These are phyloP conservation scores for Penicillium sp. DNA, from an alignment of 2,329 filamentous ascomycete genomes.

Conservation along the genomic window DNA sequence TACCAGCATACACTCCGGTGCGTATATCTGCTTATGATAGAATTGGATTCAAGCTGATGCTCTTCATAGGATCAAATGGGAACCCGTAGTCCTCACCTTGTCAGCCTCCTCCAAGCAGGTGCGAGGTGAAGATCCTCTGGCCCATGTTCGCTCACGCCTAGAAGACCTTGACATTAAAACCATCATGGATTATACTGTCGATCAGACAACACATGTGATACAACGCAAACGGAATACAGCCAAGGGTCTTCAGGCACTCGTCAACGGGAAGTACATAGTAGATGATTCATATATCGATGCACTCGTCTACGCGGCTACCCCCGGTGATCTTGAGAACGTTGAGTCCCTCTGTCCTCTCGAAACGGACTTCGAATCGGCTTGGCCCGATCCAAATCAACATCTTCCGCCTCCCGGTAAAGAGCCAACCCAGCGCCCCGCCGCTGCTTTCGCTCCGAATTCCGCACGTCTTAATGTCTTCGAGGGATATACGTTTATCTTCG, in stretches of 20 bases:
- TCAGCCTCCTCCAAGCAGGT: constrained; percentile 70
- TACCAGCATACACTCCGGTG: constrained; percentile 57
- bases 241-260: constrained; percentile 79
- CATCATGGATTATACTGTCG: constrained; percentile 66
- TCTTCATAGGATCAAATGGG: constrained; percentile 67
- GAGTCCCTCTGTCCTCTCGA: constrained; percentile 63
- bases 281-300: constrained; percentile 70
- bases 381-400: constrained; percentile 71
- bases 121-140: constrained; percentile 62
- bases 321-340: constrained; percentile 50
- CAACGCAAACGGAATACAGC: constrained; percentile 86
- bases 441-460: constrained; percentile 69
- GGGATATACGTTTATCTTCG: constrained; percentile 86
- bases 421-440: constrained; percentile 63
- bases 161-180: constrained; percentile 90
- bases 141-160: constrained; percentile 61
- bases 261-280: constrained; percentile 77
- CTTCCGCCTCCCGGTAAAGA: constrained; percentile 75
- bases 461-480: constrained; percentile 71
- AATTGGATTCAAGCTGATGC: constrained; percentile 4
- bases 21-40: not conserved
- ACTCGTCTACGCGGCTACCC: constrained; percentile 60
- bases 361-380: constrained; percentile 71
- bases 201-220: constrained; percentile 80
- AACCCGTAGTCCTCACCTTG: constrained; percentile 76